Base-by-base conservation (phyloP, 2,329 filamentous ascomycete species). In the Stagonosporopsis cucurbitacearum region DNA sequence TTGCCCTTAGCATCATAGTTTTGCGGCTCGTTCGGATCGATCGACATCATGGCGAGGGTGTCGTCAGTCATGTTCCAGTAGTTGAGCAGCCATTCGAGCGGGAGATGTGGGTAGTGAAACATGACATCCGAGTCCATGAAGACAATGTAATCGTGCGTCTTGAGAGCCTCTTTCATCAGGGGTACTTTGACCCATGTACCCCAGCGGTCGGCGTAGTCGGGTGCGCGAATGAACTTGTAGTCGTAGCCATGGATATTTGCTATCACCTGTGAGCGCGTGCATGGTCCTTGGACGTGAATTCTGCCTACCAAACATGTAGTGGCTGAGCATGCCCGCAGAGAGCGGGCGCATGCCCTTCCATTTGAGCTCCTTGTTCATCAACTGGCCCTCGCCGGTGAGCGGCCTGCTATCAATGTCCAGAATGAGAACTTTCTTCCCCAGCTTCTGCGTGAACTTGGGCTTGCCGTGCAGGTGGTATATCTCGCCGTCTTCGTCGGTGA, bases 111-210 rank as follows among this genome's bases (percentile, higher is more conserved):
- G 59, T 82, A 76, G 37, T 77, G 74, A 58, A 82, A 79, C 57
- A 80, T 75, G 57, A 78, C 78, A 54, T 82, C 80, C n/a, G 77
- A 77, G 67, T 82, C 80, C 64, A 82, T 72, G 60, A 82, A 82
- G 56, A 82, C 74, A 12, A 75, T 73, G 66, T 82, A 78, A 7
- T 77, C 71, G 56, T 77, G 72, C 7, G 71, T 74, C 48, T 75
- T 73, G 59, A 76, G 72, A 4, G 71, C 72, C 52, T 75, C 69
- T 25, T 80, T 75, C 50, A 80, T 78, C 54, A 81, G 74, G 39
- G 75, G 75, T n/a, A 81, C 74, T 66, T 82, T 82, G 60, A 79
- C 75, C 80, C 80, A 82, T 15, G 79, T 81, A 23, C 75, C 75
- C 63, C 75, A 76, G 46, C 78, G 77, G 47, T 78, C 75, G 1